Base-by-base conservation (phyloP, 129 eudicot genomes). In the Pulicaria dysenterica region DNA sequence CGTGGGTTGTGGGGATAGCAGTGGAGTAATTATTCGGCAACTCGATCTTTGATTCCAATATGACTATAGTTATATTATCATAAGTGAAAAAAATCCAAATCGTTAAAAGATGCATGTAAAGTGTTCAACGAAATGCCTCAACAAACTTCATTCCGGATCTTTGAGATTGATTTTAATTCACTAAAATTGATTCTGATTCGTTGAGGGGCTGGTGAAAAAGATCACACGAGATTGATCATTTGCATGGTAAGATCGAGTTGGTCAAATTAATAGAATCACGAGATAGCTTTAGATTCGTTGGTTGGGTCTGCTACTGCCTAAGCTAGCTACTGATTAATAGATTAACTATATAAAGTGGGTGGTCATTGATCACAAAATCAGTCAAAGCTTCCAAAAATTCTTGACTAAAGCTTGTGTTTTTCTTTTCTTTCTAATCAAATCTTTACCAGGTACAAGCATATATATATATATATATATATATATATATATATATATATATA, bases 161-260 rank as follows among this genome's bases (percentile, higher is more conserved):
- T 4, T 11, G 40, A 17, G 17, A 19, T 19, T 45, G 56, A 65
- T 65, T 19, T 31, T 58, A 41, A 58, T 34, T 58, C 50, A 63
- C 37, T 1, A 2, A 63, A 16, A 3, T 10, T 8, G 68, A 63
- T 41, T 65, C 24, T 45, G 40, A 45, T 45, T 65, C 17, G 5
- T 5, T 65, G 9, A 24, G 8, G 56, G n/a, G 50, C 45, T 65
- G 58, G 36, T 54, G 34, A 16, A 36, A 54, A 36, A 54, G 6
- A 54, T 54, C 36, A 54, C 36, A 54, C 58, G 58, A 54, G 58
- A 15, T 6, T 15, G 58, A 54, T n/a, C n/a, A n/a, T 54, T 54
- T 15, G 58, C 58, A 48, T 48, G 54, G 4, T 48, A 11, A 6
- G 13, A 46, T 45, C 6, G 19, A 19, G 61, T 24, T 39, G 51